Conservation (phyloP, 305 asterid genomes). For the Fraxinus latifolia region DNA sequence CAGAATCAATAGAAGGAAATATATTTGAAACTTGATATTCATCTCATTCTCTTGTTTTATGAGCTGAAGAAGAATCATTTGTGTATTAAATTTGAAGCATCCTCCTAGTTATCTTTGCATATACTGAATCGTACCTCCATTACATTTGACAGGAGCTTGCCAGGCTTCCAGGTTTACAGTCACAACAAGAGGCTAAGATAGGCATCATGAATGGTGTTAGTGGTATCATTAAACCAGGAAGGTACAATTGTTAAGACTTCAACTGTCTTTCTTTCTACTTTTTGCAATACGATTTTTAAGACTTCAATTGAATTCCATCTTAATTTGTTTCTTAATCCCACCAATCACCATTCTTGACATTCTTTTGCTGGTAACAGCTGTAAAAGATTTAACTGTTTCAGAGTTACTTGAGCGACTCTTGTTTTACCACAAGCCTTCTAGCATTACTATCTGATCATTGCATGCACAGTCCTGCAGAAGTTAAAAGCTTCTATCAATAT, state of each 20-base stretch:
- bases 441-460: background rate
- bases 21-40: background rate
- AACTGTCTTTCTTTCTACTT: background rate
- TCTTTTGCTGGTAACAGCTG: conserved; percentile 1
- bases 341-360: background rate
- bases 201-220: conserved; percentile 56
- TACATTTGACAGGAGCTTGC: conserved; percentile 43
- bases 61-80: background rate
- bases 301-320: background rate
- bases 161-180: conserved; percentile 49
- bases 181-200: conserved; percentile 41
- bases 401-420: background rate
- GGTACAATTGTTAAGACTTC: conserved; percentile 32
- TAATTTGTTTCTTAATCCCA: background rate
- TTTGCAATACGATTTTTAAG: background rate
- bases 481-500: background rate
- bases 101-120: background rate
- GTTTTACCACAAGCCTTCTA: background rate
- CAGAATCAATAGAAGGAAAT: background rate
- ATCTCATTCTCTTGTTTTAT: background rate
- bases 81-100: background rate
- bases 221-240: conserved; percentile 65
- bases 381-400: background rate
- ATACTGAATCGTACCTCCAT: conserved; percentile 5
- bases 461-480: background rate